A percentile compares a stretch with the other conserved stretches of the same genome.
Conservation (phyloP, 2,329 filamentous ascomycete genomes). For the Exophiala sp. region DNA sequence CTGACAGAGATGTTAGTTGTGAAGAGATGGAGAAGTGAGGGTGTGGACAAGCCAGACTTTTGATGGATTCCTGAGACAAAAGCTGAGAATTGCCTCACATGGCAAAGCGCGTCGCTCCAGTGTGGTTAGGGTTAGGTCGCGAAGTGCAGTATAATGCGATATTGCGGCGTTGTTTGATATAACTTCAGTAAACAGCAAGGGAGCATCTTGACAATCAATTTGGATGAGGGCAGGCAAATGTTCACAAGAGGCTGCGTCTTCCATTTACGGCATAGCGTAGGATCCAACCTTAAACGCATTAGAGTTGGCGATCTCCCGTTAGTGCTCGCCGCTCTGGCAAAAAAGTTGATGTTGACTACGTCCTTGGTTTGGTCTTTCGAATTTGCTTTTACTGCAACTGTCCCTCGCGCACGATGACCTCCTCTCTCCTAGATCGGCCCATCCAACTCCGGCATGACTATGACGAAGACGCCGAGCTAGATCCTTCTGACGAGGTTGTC, state of each 20-base stretch:
- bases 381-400: background rate
- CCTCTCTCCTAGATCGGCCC: slow-evolving; percentile 11
- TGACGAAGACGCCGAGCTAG: slow-evolving; percentile 35
- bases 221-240: background rate
- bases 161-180: background rate
- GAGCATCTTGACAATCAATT: background rate
- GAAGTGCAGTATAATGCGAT: background rate
- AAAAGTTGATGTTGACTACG: slow-evolving; percentile 1
- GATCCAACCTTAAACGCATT: slow-evolving; percentile 6
- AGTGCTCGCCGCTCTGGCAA: background rate
- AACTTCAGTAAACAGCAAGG: background rate
- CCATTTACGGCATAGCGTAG: background rate
- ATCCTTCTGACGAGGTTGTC: slow-evolving; percentile 15
- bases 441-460: slow-evolving; percentile 27
- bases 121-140: background rate
- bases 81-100: slow-evolving; percentile 2
- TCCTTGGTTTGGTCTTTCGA: no score
- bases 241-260: background rate
- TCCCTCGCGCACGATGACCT: slow-evolving; percentile 11
- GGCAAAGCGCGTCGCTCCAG: slow-evolving; percentile 4
- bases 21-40: slow-evolving; percentile 2
- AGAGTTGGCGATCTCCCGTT: slow-evolving; percentile 6
- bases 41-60: slow-evolving; percentile 22
- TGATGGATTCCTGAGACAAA: slow-evolving; percentile 11
- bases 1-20: slow-evolving; percentile 24